These are phyloP conservation scores for Scutellaria baicalensis DNA, from an alignment of 257 asterid genomes.

Conservation along the genomic window DNA sequence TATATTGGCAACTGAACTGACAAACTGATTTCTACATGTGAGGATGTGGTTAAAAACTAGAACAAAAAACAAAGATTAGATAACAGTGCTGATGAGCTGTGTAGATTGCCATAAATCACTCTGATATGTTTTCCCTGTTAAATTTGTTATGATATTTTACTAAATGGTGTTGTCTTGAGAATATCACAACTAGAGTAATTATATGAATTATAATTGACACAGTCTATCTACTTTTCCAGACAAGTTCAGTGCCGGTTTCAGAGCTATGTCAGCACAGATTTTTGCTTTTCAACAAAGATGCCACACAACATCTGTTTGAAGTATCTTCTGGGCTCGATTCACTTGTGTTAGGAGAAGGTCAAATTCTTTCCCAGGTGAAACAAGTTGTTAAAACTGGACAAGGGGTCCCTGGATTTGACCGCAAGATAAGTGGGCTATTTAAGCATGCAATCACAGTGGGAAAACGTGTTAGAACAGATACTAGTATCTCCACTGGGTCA, in stretches of 20 bases:
- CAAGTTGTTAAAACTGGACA: conserved; percentile 78
- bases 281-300: conserved; percentile 64
- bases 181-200: background rate
- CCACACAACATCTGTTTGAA: conserved; percentile 71
- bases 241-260: conserved; percentile 68
- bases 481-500: conserved; percentile 74
- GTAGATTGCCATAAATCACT: background rate
- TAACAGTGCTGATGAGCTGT: background rate
- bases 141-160: background rate
- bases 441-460: conserved; percentile 84
- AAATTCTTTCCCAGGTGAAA: conserved; percentile 88
- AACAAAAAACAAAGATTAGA: background rate
- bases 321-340: conserved; percentile 94
- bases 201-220: background rate
- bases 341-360: conserved; percentile 92
- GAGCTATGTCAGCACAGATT: conserved; percentile 62
- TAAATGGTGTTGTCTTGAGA: background rate
- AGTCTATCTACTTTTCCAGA: conserved; percentile 32
- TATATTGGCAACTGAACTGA: background rate
- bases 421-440: conserved; percentile 71
- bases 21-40: background rate
- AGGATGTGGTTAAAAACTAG: background rate
- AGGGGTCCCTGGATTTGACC: conserved; percentile 77
- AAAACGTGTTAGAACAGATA: conserved; percentile 85
- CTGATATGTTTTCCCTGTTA: background rate